Conservation (phyloP, 495 filamentous ascomycete species). For the Xylaria longipes region DNA sequence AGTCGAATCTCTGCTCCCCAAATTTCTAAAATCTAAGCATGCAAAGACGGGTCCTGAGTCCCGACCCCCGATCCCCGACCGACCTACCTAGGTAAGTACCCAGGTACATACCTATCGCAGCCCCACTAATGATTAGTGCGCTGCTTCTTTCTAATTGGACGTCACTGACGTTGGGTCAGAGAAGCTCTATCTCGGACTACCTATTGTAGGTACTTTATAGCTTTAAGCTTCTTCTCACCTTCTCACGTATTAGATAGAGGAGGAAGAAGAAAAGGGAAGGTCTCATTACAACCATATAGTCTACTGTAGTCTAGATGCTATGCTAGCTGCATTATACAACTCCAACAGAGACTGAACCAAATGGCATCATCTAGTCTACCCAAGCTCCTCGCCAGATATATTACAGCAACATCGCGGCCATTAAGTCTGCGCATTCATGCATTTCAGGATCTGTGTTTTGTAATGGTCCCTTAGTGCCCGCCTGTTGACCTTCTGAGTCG, state of each 20-base stretch:
- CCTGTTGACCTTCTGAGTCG: conserved; percentile 69
- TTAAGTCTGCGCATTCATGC: conserved; percentile 37
- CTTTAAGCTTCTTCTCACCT: not conserved
- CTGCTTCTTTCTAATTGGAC: not conserved
- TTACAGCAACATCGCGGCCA: not conserved
- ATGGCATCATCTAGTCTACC: not conserved
- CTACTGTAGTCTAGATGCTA: conserved; percentile 8
- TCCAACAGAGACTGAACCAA: conserved; percentile 1
- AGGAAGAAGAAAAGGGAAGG: not conserved
- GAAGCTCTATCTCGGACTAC: not conserved
- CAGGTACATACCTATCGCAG: not conserved
- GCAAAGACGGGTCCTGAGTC: not conserved
- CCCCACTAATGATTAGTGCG: conserved; percentile 1
- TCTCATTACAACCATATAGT: not conserved
- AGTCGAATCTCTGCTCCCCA: conserved; percentile 23
- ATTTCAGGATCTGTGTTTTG: conserved; percentile 60
- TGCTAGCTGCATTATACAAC: conserved; percentile 7
- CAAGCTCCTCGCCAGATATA: conserved; percentile 9
- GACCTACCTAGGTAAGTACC: not conserved
- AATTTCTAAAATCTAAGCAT: conserved; percentile 23
- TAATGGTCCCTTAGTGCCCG: conserved; percentile 60
- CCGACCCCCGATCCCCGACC: not conserved
- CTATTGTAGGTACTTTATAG: too few species aligned
- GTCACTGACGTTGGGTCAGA: not conserved
- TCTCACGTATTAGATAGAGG: not conserved